Conservation (phyloP, 257 asterid species). For the Avicennia marina region DNA sequence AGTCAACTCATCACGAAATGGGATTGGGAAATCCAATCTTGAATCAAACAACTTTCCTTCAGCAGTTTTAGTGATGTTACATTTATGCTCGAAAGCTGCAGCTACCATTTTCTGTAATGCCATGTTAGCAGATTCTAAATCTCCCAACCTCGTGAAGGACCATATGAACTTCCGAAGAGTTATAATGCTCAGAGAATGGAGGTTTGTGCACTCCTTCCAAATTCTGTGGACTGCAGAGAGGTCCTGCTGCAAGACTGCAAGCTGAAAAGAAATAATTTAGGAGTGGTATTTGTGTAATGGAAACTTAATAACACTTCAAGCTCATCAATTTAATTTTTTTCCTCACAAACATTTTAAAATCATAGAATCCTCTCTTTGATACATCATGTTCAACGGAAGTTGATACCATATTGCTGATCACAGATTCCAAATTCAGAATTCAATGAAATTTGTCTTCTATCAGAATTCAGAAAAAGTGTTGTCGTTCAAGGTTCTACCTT, state of each 20-base stretch:
- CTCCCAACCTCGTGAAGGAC: conserved; percentile 68
- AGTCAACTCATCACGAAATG: conserved; percentile 30
- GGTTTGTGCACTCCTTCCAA: conserved; percentile 68
- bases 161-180: conserved; percentile 62
- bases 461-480: neutral
- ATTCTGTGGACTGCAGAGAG: conserved; percentile 58
- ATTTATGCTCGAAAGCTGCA: conserved; percentile 33
- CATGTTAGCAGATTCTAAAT: conserved; percentile 64
- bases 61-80: conserved; percentile 32
- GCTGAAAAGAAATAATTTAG: conserved; percentile 54
- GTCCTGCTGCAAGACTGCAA: conserved; percentile 78
- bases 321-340: neutral
- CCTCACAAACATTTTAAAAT: neutral
- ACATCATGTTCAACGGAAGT: no score
- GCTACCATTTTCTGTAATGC: conserved; percentile 70
- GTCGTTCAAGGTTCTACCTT: neutral
- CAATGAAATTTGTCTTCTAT: conserved; percentile 7
- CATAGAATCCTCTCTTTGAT: neutral
- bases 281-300: conserved; percentile 6
- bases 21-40: conserved; percentile 67
- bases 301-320: conserved; percentile 13
- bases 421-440: conserved; percentile 8
- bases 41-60: conserved; percentile 42
- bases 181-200: conserved; percentile 44
- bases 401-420: neutral